Base-by-base conservation (phyloP, 495 filamentous ascomycete species). In the Aspergillus asperescens region DNA sequence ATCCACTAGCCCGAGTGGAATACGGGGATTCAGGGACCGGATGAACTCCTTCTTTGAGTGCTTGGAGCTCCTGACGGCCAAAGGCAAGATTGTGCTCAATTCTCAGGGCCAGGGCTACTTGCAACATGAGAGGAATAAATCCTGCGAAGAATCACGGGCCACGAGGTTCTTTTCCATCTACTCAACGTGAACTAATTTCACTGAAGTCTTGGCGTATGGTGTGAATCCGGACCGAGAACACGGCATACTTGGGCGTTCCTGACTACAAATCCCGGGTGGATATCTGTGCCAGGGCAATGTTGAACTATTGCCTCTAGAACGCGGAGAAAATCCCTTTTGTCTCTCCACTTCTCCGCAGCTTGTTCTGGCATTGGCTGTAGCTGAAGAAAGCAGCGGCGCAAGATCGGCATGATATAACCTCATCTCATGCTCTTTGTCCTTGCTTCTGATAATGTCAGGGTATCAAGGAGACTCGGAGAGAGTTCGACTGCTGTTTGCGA, bases 241-340 rank as follows among this genome's bases (percentile, higher is more conserved):
- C n/a, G n/a, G n/a, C n/a, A n/a, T n/a, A n/a, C n/a, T n/a, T n/a
- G n/a, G n/a, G n/a, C n/a, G n/a, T n/a, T n/a, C n/a, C n/a, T n/a
- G n/a, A 29, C 27, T 29, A 5, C 5, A 34, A 34, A n/a, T 34
- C 31, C 4, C 31, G 31, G 31, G 31, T 34, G 31, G 31, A 12
- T 8, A n/a, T n/a, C n/a, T n/a, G 10, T 34, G 31, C 31, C 31
- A 12, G 10, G 9, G 15, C 4, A 8, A 12, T n/a, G 32, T n/a
- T n/a, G 32, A 16, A 16, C 32, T 44, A 46, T 46, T 46, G 42
- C 42, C 37, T 46, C 27, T n/a, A 12, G 16, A 46, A 32, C 27
- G 24, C 25, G 25, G 41, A 25, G 5, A 15, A 16, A 8, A 3
- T 24, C 25, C 2, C 12, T 16, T 16, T 28, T 18, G 22, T 13